These are phyloP conservation scores for Lasiosphaeria miniovina DNA, from an alignment of 495 filamentous ascomycete genomes.

Conservation along the genomic window DNA sequence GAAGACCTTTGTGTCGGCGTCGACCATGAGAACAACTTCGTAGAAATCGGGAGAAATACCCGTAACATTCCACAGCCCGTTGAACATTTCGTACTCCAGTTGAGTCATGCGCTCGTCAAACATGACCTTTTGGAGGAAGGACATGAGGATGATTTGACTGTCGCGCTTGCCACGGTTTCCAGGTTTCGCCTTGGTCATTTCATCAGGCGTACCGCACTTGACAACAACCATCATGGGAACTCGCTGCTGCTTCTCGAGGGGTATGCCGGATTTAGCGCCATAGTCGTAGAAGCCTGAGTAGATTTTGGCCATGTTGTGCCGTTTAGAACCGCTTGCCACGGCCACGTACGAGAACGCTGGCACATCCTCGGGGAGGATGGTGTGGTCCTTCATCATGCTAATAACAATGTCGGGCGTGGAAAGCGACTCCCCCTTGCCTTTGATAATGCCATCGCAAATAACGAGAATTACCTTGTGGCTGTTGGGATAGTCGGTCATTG, in stretches of 20 bases:
- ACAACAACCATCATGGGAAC: slow-evolving; percentile 99
- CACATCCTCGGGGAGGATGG: slow-evolving; percentile 73
- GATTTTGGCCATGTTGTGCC: slow-evolving; percentile 99
- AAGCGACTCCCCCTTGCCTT: slow-evolving; percentile 83
- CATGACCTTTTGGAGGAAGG: slow-evolving; percentile 99
- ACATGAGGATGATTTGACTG: slow-evolving; percentile 98
- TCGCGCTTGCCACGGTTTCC: slow-evolving; percentile 98
- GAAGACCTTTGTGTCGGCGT: slow-evolving; percentile 98
- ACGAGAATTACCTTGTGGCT: slow-evolving; percentile 96
- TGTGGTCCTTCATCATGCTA: slow-evolving; percentile 91
- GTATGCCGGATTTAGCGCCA: slow-evolving; percentile 73
- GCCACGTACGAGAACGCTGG: slow-evolving; percentile 92
- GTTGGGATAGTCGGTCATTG: slow-evolving; percentile 97
- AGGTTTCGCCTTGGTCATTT: slow-evolving; percentile 75
- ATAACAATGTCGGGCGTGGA: slow-evolving; percentile 89
- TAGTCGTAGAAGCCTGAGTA: slow-evolving; percentile 99
- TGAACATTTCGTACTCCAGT: slow-evolving; percentile 99
- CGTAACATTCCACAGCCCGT: slow-evolving; percentile 96
- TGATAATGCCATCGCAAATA: slow-evolving; percentile 97
- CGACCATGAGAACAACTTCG: slow-evolving; percentile 96
- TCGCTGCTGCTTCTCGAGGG: slow-evolving; percentile 85
- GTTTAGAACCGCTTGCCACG: slow-evolving; percentile 91
- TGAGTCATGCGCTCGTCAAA: slow-evolving; percentile 99
- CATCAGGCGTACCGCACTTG: slow-evolving; percentile 91
- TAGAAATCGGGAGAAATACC: slow-evolving; percentile 98